A percentile compares a stretch with the other conserved stretches of the same genome.
Evolutionary conservation across 805 yeast genomes (phyloP).

Genomic region (Candida quercuum): DNA sequence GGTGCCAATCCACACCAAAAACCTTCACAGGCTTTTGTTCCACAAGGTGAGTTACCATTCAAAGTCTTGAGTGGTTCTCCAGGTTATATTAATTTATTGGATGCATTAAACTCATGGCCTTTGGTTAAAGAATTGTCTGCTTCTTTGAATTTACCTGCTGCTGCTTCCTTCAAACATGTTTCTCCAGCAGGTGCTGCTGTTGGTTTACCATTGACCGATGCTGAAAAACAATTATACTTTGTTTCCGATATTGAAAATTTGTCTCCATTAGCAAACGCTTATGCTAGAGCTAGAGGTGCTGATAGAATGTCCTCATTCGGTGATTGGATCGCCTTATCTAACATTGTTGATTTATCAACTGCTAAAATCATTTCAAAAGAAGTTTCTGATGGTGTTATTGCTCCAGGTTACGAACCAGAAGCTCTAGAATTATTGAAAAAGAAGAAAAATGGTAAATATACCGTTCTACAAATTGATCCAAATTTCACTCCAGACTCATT

Average conservation of each 20-base stretch:
- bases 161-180: conserved; percentile 98
- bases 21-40: conserved; percentile 95
- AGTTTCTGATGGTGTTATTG: conserved; percentile 98
- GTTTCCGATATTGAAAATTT: conserved; percentile 92
- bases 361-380: conserved; percentile 96
- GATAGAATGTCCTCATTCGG: conserved; percentile 99
- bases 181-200: conserved; percentile 99
- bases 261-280: conserved; percentile 95
- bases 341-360: conserved; percentile 93
- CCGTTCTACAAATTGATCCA: conserved; percentile 94
- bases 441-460: conserved; percentile 97
- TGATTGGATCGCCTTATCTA: conserved; percentile 95
- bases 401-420: conserved; percentile 92
- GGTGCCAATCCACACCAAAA: conserved; percentile 99
- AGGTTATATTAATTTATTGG: conserved; percentile 94
- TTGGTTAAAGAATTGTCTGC: conserved; percentile 95
- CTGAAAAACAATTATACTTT: conserved; percentile 92
- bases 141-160: conserved; percentile 92
- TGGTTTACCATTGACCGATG: conserved; percentile 85
- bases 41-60: conserved; percentile 86
- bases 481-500: conserved; percentile 73
- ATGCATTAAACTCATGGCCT: conserved; percentile 98
- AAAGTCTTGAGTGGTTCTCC: conserved; percentile 93
- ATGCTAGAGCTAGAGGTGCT: conserved; percentile 99
- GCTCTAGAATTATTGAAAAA: conserved; percentile 83